Evolutionary conservation across 2,329 filamentous ascomycete species (phyloP).

Genomic region (Berkeleyomyces rouxiae): DNA sequence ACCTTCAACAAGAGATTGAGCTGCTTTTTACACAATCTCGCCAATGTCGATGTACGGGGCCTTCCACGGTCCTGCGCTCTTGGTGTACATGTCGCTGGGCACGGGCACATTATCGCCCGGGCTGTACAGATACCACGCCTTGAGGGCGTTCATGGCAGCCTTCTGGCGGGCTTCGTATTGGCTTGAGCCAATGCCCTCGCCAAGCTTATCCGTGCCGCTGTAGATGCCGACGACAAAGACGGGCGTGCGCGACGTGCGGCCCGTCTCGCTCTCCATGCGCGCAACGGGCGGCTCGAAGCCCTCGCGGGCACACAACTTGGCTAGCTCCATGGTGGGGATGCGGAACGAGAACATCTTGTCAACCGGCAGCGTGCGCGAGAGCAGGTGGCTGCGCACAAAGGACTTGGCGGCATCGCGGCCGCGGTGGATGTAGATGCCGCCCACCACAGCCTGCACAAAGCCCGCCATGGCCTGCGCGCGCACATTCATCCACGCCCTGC

Average conservation of each 20-base stretch:
- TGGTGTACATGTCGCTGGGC: constrained; percentile 52
- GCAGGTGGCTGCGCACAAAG: constrained; percentile 72
- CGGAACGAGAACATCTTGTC: constrained; percentile 68
- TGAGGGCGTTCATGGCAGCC: constrained; percentile 72
- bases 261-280: constrained; percentile 78
- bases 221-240: constrained; percentile 92
- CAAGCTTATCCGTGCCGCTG: constrained; percentile 78
- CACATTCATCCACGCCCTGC: constrained; percentile 41
- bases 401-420: constrained; percentile 62
- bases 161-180: constrained; percentile 61
- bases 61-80: constrained; percentile 46
- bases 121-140: constrained; percentile 93
- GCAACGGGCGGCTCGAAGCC: constrained; percentile 78
- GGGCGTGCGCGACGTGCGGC: constrained; percentile 64
- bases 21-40: constrained; percentile 39
- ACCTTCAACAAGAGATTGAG: background rate
- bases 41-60: constrained; percentile 54
- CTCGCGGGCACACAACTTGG: constrained; percentile 69
- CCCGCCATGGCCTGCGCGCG: constrained; percentile 56
- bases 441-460: constrained; percentile 71
- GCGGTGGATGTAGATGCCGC: constrained; percentile 70
- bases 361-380: constrained; percentile 63
- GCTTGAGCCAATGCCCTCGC: constrained; percentile 69
- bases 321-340: constrained; percentile 68
- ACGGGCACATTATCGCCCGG: constrained; percentile 48